phyloP scores from a whole-genome alignment of 441 rosid species.

The Syzygium malaccense region DNA sequence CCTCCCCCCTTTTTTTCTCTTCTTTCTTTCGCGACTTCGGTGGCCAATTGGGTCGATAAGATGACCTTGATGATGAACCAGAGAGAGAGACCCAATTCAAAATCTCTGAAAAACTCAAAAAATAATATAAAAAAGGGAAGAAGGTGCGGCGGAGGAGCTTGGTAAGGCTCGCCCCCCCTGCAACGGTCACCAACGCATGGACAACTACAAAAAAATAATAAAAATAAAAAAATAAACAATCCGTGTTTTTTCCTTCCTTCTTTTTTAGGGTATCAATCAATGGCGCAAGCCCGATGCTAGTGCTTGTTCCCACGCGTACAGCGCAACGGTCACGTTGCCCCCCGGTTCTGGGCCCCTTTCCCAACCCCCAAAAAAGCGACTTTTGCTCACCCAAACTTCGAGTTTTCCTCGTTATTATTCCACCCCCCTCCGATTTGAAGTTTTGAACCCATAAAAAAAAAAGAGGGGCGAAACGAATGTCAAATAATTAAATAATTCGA shows the following conservation, averaged over 20 bases:
- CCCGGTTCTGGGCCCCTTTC: background rate
- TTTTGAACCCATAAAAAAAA: background rate
- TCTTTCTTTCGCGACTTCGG: background rate
- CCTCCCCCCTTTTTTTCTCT: no score
- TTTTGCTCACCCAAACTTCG: background rate
- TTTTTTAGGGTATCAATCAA: background rate
- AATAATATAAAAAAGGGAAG: no score
- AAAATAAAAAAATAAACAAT: no score
- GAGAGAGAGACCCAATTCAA: background rate
- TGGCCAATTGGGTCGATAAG: no score
- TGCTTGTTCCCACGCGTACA: rapidly evolving
- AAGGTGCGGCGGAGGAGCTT: background rate
- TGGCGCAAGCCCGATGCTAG: background rate
- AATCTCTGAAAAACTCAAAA: no score
- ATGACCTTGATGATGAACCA: no score
- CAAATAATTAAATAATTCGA: background rate
- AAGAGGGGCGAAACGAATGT: background rate
- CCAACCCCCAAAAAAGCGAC: background rate
- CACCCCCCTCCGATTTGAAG: background rate
- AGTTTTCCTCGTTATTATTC: background rate
- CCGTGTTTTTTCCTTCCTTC: background rate
- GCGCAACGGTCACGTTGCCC: background rate
- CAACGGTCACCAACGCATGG: background rate
- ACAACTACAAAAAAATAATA: background rate
- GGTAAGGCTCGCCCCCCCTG: background rate